phyloP scores from a whole-genome alignment of 345 rosid genomes.

The Populus nigra region DNA sequence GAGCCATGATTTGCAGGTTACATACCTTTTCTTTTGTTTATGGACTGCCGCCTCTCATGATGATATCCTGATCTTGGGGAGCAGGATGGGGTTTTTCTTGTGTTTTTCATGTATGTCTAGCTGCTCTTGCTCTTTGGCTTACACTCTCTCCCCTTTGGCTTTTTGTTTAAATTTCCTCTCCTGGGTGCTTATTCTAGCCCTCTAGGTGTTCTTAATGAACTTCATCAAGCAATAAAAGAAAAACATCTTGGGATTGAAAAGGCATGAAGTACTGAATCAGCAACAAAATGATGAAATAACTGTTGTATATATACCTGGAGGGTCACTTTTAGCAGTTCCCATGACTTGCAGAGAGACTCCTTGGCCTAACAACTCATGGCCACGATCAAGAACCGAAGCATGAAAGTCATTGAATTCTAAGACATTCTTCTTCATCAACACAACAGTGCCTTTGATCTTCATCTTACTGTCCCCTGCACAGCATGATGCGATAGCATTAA shows the following conservation, averaged over 20 bases:
- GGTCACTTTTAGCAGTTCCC: conserved; percentile 49
- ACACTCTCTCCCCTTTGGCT: not conserved
- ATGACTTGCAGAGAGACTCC: conserved; percentile 68
- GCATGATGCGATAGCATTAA: not conserved
- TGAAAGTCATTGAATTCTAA: conserved; percentile 74
- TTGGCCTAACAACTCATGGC: conserved; percentile 58
- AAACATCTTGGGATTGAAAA: not conserved
- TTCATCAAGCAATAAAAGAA: not conserved
- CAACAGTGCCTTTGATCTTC: conserved; percentile 63
- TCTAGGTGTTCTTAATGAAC: not conserved
- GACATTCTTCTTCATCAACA: conserved; percentile 82
- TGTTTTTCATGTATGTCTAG: no score
- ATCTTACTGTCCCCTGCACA: conserved; percentile 7
- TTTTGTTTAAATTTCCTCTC: no score
- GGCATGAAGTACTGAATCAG: not conserved
- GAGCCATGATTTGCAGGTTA: no score
- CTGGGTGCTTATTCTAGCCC: not conserved
- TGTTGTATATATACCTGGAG: conserved; percentile 30
- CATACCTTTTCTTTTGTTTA: no score
- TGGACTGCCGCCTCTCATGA: no score
- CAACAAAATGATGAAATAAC: not conserved
- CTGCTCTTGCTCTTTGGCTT: not conserved
- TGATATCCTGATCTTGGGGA: no score
- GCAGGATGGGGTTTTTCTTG: no score
- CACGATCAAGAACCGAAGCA: conserved; percentile 58